Conservation (phyloP, 257 asterid genomes). For the Prunella vulgaris region DNA sequence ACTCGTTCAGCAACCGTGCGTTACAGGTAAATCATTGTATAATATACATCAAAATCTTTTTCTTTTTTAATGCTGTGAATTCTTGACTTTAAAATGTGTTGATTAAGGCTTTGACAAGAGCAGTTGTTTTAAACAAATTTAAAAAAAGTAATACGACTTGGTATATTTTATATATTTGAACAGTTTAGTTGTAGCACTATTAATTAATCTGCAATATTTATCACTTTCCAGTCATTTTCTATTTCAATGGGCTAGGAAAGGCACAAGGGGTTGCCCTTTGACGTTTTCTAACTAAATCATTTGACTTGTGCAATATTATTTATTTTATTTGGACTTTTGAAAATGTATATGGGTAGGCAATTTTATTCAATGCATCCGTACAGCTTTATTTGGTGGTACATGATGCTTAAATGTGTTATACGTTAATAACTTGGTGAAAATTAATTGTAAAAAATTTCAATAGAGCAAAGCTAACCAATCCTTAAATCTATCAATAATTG, state of each 20-base stretch:
- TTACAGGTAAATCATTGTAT: slow-evolving; percentile 19
- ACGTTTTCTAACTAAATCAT: slow-evolving; percentile 1
- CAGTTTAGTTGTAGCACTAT: not conserved
- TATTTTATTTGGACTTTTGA: not conserved
- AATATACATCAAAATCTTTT: too few relatives aligned
- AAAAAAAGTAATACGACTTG: not conserved
- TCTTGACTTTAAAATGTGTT: slow-evolving; percentile 10
- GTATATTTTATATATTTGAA: slow-evolving; percentile 1
- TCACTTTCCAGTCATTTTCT: not conserved
- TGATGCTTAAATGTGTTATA: too few relatives aligned
- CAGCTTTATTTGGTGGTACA: too few relatives aligned
- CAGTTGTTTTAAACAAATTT: not conserved
- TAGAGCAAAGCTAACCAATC: too few relatives aligned
- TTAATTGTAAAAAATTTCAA: too few relatives aligned
- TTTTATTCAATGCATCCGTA: too few relatives aligned
- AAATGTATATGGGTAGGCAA: too few relatives aligned
- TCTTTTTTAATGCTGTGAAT: not conserved
- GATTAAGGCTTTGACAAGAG: not conserved
- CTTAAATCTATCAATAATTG: not conserved
- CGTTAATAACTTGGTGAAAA: too few relatives aligned
- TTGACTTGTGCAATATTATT: not conserved
- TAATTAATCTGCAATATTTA: not conserved
- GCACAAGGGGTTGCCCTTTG: not conserved
- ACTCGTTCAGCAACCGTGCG: slow-evolving; percentile 6
- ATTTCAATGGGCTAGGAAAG: not conserved